Percentiles rank a stretch among this genome's conserved stretches.
These are phyloP conservation scores for Globisporangium spinosum DNA, from an alignment of 352 stramenopile genomes.

Conservation along the genomic window DNA sequence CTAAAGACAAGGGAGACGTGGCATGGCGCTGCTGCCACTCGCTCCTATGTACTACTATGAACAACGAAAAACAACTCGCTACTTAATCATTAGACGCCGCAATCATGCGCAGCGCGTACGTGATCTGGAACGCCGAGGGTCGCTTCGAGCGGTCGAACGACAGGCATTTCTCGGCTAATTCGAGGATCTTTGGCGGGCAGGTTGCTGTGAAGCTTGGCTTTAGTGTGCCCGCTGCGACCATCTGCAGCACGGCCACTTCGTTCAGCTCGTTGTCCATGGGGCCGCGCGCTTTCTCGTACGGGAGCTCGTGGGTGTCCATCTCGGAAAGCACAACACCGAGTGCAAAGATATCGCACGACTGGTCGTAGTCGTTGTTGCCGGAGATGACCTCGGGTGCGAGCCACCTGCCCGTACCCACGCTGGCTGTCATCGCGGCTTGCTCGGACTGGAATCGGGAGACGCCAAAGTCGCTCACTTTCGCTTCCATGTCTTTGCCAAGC, in stretches of 20 bases:
- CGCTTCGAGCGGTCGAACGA: slow-evolving; percentile 24
- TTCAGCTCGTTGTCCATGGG: slow-evolving; percentile 26
- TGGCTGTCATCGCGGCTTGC: slow-evolving; percentile 31
- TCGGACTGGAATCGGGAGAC: slow-evolving; percentile 34
- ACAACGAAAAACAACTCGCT: background rate
- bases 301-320: slow-evolving; percentile 39
- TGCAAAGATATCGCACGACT: slow-evolving; percentile 33
- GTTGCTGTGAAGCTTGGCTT: slow-evolving; percentile 25
- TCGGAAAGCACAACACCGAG: slow-evolving; percentile 39
- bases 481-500: slow-evolving; percentile 21
- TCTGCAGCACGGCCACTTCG: slow-evolving; percentile 38
- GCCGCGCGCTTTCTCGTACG: slow-evolving; percentile 30
- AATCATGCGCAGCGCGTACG: slow-evolving; percentile 31
- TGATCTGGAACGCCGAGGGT: slow-evolving; percentile 34
- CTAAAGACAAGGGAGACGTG: slow-evolving; percentile 1
- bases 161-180: slow-evolving; percentile 31
- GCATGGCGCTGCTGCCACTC: background rate
- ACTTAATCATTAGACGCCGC: slow-evolving; percentile 21
- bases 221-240: slow-evolving; percentile 33
- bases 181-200: slow-evolving; percentile 27
- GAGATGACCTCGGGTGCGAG: slow-evolving; percentile 36
- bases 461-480: slow-evolving; percentile 42
- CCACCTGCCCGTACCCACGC: slow-evolving; percentile 32
- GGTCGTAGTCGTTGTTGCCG: slow-evolving; percentile 33
- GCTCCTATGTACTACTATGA: background rate